Conservation (phyloP, 169 alveolate species). For the Eimeria maxima region DNA sequence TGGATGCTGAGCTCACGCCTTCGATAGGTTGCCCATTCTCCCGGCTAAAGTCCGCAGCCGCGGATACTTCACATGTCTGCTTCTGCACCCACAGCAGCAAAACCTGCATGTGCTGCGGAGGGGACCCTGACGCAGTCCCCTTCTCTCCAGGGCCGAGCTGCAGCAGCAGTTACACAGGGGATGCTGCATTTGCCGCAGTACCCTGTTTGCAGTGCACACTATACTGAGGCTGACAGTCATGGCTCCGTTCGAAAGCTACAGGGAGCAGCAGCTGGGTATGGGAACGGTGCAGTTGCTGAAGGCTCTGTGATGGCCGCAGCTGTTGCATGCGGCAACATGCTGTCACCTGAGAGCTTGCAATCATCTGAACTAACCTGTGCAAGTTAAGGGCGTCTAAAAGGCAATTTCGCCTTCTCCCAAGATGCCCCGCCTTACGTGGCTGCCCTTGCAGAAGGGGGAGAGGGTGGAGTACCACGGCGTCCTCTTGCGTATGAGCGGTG, state of each 20-base stretch:
- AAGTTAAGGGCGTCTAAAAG: not conserved
- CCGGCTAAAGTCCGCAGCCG: conserved; percentile 12
- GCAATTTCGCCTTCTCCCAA: not conserved
- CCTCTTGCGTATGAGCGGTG: conserved; percentile 73
- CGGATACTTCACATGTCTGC: conserved; percentile 17
- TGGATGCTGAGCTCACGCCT: conserved; percentile 43
- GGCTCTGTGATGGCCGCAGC: not conserved
- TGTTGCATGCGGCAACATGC: conserved; percentile 6
- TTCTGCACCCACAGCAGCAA: conserved; percentile 16
- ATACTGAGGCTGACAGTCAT: not conserved
- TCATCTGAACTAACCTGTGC: not conserved
- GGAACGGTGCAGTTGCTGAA: conserved; percentile 12
- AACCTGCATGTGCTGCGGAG: conserved; percentile 45
- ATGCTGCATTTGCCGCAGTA: not conserved
- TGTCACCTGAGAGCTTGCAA: not conserved
- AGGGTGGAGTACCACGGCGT: conserved; percentile 49
- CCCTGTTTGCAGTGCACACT: conserved; percentile 37
- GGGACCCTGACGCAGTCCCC: conserved; percentile 1
- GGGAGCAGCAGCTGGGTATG: not conserved
- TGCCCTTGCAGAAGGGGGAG: conserved; percentile 43
- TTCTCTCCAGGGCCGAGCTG: not conserved
- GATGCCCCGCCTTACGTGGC: conserved; percentile 37
- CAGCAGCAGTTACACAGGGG: not conserved
- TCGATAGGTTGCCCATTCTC: conserved; percentile 41
- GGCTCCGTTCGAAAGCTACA: not conserved